A percentile compares a stretch with the other conserved stretches of the same genome.
These are phyloP conservation scores for Brettanomyces custersianus DNA, from an alignment of 805 yeast genomes.

Conservation along the genomic window DNA sequence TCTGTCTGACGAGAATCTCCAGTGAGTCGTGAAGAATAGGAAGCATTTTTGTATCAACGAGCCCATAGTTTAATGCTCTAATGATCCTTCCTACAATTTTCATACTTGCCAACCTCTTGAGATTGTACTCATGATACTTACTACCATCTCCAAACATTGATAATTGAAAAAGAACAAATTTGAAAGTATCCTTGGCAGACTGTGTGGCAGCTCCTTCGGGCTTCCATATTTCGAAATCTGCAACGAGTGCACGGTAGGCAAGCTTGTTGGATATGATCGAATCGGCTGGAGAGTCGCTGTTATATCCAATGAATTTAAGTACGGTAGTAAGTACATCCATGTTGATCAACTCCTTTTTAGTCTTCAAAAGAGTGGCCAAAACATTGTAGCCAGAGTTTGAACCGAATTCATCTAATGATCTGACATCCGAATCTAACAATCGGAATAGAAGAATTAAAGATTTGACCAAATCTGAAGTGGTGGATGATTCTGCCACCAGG, in stretches of 20 bases:
- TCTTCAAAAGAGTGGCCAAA: slow-evolving; percentile 41
- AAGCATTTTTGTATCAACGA: slow-evolving; percentile 28
- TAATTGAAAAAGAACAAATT: slow-evolving; percentile 49
- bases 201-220: slow-evolving; percentile 16
- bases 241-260: slow-evolving; percentile 50
- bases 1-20: slow-evolving; percentile 31
- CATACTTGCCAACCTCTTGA: slow-evolving; percentile 43
- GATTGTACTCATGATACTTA: slow-evolving; percentile 41
- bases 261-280: slow-evolving; percentile 47
- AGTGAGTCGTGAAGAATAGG: slow-evolving; percentile 33
- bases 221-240: slow-evolving; percentile 58
- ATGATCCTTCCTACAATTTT: slow-evolving; percentile 34
- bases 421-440: slow-evolving; percentile 38
- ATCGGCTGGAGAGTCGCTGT: slow-evolving; percentile 38
- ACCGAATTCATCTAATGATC: slow-evolving; percentile 45
- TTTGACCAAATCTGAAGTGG: slow-evolving; percentile 24
- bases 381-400: slow-evolving; percentile 52
- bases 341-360: slow-evolving; percentile 31
- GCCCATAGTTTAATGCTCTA: slow-evolving; percentile 38
- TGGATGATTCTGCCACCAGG: slow-evolving; percentile 35
- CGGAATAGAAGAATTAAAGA: slow-evolving; percentile 34
- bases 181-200: slow-evolving; percentile 32
- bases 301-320: slow-evolving; percentile 48
- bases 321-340: slow-evolving; percentile 41
- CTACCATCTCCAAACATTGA: slow-evolving; percentile 46